Evolutionary conservation across 345 rosid species (phyloP).

Genomic region (Turritis glabra): DNA sequence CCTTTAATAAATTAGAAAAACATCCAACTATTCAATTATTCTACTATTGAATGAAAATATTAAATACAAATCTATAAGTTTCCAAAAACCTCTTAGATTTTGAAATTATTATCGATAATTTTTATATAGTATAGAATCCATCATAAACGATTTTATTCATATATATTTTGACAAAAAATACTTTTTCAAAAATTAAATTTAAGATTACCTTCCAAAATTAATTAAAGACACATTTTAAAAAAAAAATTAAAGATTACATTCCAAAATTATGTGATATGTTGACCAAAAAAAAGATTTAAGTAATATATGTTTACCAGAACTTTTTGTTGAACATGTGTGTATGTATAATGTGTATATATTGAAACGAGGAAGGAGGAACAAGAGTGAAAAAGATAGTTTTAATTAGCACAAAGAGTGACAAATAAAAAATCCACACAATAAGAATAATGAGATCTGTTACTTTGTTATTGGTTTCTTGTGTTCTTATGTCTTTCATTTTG

Average conservation of each 20-base stretch:
- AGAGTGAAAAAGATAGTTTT: not conserved
- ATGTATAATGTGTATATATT: not conserved
- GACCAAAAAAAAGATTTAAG: too few species aligned
- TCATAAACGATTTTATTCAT: too few species aligned
- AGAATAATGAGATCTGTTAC: slow-evolving; percentile 16
- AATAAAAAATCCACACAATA: not conserved
- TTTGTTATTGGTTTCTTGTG: slow-evolving; percentile 19
- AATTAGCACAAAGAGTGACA: not conserved
- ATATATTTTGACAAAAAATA: not conserved
- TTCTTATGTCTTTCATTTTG: slow-evolving; percentile 1
- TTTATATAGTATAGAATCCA: too few species aligned
- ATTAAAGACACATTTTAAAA: not conserved
- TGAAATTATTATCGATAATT: not conserved
- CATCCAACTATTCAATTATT: not conserved
- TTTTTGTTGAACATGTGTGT: not conserved
- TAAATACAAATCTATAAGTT: not conserved
- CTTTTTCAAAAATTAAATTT: not conserved
- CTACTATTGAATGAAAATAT: not conserved
- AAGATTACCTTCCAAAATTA: not conserved
- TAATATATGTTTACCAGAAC: not conserved
- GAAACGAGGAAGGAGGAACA: not conserved
- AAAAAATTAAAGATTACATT: not conserved
- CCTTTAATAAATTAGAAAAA: not conserved
- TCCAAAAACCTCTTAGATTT: not conserved
- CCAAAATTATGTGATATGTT: not conserved